Base-by-base conservation (phyloP, 768 basidiomycete species). In the Rhizopogon vinicolor region DNA sequence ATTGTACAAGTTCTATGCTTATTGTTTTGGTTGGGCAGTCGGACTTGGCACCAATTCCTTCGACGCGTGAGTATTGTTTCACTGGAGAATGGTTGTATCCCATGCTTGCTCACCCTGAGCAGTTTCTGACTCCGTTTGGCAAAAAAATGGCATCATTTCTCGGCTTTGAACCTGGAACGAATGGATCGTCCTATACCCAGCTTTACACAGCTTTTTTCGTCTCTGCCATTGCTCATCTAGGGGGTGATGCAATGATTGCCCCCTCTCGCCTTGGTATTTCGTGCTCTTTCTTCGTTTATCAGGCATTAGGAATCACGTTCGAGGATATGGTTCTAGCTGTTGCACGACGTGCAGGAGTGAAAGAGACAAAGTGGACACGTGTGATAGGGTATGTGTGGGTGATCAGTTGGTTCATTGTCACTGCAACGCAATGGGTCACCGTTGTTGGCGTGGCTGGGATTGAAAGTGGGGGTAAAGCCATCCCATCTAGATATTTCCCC, bases 31-130 rank as follows among this genome's bases (percentile, higher is more conserved):
- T 25, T 18, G 31, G 3, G 2, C 54, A 72, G 73, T 22, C 65
- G 65, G 29, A 60, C 66, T 1, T 77, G 75, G 74, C 77, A 77
- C 55, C 75, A 77, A 53, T 52, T 65, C 31, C 48, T 74, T 25
- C 68, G 72, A 41, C 65, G 68, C 40, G 75, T 77, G 56, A 52
- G 72, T 56, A 16, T 9, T 28, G 2, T 9, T 19, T 39, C 48
- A 22, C 25, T 28, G 22, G 44, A 41, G 12, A 44, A 25, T 35
- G 7, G n/a, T 5, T 9, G 1, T 29, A 44, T 9, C 44, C 19
- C 18, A 41, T 41, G 9, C 9, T 18, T 41, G 7, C 9, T 52
- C 7, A 9, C 46, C 41, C 13, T 46, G 48, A 6, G n/a, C 51
- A 74, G 72, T 58, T 63, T 42, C 43, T 70, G 18, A 59, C 63